A percentile compares a stretch with the other conserved stretches of the same genome.
phyloP scores from a whole-genome alignment of 2,329 filamentous ascomycete genomes.

The Fusarium lateritium region DNA sequence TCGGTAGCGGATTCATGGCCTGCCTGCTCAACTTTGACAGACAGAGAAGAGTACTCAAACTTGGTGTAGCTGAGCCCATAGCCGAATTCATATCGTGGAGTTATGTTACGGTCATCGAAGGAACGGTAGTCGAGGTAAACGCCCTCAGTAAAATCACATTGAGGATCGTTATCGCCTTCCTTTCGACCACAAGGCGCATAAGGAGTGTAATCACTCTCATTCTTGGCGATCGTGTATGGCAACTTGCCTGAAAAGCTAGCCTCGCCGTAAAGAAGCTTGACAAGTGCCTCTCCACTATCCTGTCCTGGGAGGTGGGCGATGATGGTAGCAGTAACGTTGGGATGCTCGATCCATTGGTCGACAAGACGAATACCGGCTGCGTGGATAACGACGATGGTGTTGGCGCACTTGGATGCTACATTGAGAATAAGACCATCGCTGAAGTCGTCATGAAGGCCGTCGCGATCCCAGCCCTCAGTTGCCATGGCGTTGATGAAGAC shows the following conservation, averaged over 20 bases:
- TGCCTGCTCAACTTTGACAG: slow-evolving; percentile 41
- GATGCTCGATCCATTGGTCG: slow-evolving; percentile 75
- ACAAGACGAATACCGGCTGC: slow-evolving; percentile 73
- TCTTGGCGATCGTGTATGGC: slow-evolving; percentile 72
- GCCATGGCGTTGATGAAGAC: slow-evolving; percentile 87
- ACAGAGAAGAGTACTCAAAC: slow-evolving; percentile 64
- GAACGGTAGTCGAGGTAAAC: slow-evolving; percentile 69
- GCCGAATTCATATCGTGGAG: slow-evolving; percentile 68
- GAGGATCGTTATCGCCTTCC: slow-evolving; percentile 63
- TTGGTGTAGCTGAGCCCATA: slow-evolving; percentile 70
- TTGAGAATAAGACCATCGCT: slow-evolving; percentile 72
- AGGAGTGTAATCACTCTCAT: slow-evolving; percentile 64
- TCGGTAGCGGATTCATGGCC: slow-evolving; percentile 45
- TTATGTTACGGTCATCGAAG: slow-evolving; percentile 63
- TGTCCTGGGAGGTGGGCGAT: slow-evolving; percentile 77
- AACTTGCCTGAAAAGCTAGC: slow-evolving; percentile 69
- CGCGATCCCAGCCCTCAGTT: slow-evolving; percentile 81
- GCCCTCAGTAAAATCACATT: slow-evolving; percentile 73
- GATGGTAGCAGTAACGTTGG: slow-evolving; percentile 75
- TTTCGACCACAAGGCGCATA: slow-evolving; percentile 60
- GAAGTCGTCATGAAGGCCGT: slow-evolving; percentile 77
- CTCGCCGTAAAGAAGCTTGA: slow-evolving; percentile 71
- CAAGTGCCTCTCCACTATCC: slow-evolving; percentile 71
- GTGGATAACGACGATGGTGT: slow-evolving; percentile 76
- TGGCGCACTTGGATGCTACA: slow-evolving; percentile 71